Conservation (phyloP, 2,329 filamentous ascomycete species). For the Neofusicoccum sp. region DNA sequence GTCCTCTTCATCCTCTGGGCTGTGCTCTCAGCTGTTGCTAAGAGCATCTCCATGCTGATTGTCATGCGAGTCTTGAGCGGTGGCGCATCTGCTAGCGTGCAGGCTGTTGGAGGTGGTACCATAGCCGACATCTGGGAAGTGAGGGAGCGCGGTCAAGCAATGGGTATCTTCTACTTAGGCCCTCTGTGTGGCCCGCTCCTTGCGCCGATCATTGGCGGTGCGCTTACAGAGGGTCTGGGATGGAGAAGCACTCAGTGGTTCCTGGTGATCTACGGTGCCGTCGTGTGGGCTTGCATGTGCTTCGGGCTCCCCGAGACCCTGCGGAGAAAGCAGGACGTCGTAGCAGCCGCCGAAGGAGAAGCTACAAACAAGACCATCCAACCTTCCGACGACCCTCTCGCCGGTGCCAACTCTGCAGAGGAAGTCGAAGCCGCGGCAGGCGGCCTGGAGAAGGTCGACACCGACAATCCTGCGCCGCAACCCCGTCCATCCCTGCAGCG, state of each 20-base stretch:
- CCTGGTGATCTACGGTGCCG: constrained; percentile 36
- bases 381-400: constrained; percentile 8
- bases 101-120: constrained; percentile 39
- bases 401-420: neutral
- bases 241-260: constrained; percentile 43
- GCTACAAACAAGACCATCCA: constrained; percentile 9
- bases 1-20: constrained; percentile 33
- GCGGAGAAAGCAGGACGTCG: constrained; percentile 11
- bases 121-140: constrained; percentile 41
- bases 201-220: constrained; percentile 40
- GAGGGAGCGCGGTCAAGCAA: constrained; percentile 36
- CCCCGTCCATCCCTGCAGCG: constrained; percentile 24
- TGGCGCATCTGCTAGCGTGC: constrained; percentile 37
- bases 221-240: constrained; percentile 30
- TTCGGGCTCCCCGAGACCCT: constrained; percentile 37
- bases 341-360: constrained; percentile 20
- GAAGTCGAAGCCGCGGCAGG: constrained; percentile 2
- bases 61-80: constrained; percentile 36
- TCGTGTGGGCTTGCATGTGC: constrained; percentile 32
- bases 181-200: constrained; percentile 39
- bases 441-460: constrained; percentile 6
- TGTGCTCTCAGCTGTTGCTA: constrained; percentile 34
- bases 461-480: neutral
- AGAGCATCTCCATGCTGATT: constrained; percentile 38
- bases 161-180: constrained; percentile 41